These are phyloP conservation scores for Trifolium repens DNA, from an alignment of 306 rosid genomes.

Conservation along the genomic window DNA sequence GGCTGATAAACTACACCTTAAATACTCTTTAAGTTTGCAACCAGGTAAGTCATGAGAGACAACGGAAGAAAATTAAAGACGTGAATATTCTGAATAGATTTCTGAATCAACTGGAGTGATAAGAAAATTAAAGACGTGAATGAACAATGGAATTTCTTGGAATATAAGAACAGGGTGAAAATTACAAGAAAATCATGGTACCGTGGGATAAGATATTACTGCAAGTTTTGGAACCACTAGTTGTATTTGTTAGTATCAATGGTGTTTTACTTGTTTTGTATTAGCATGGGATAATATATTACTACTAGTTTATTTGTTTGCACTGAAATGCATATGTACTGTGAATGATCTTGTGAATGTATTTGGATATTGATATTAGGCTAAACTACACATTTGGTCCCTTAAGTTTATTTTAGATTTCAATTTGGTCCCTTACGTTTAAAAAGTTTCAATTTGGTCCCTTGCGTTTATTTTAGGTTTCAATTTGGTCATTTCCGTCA, in stretches of 20 bases:
- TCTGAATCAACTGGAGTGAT: not conserved
- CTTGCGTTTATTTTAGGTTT: too few relatives aligned
- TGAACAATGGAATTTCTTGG: not conserved
- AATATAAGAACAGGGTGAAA: not conserved
- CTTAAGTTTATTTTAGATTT: too few relatives aligned
- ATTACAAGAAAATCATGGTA: too few relatives aligned
- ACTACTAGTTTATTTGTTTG: not conserved
- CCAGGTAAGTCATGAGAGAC: not conserved
- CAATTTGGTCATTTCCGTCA: too few relatives aligned
- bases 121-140: not conserved
- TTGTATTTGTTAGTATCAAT: not conserved
- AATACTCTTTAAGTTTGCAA: not conserved
- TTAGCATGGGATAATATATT: not conserved
- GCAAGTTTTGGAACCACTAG: too few relatives aligned
- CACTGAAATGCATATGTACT: slow-evolving; percentile 18
- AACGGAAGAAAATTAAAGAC: too few relatives aligned
- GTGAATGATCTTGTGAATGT: slow-evolving; percentile 18
- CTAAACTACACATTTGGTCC: too few relatives aligned
- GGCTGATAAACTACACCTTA: not conserved
- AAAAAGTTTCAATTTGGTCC: too few relatives aligned
- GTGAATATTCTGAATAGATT: not conserved
- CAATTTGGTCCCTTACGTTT: too few relatives aligned
- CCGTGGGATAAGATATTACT: too few relatives aligned
- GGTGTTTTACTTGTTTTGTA: slow-evolving; percentile 16
- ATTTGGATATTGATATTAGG: not conserved